Conservation (phyloP, 2,329 filamentous ascomycete genomes). For the Xylariales sp. region DNA sequence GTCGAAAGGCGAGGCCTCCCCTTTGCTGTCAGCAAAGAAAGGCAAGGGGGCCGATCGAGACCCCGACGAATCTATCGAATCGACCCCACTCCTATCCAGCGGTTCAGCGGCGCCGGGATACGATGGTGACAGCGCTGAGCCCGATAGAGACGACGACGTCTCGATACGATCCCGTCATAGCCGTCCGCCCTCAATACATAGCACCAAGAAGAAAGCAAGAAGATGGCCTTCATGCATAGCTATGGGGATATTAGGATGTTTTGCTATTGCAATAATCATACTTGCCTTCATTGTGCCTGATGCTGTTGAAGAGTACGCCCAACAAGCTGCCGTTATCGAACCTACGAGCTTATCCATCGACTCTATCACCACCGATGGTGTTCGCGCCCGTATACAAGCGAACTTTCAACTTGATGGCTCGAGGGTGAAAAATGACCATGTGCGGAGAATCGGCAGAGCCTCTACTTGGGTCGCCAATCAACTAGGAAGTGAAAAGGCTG, state of each 20-base stretch:
- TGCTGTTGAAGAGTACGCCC: constrained; percentile 85
- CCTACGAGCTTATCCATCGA: constrained; percentile 87
- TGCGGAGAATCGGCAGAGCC: constrained; percentile 80
- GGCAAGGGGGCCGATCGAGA: constrained; percentile 43
- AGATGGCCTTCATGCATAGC: constrained; percentile 85
- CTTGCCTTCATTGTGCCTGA: constrained; percentile 85
- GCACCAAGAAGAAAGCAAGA: constrained; percentile 55
- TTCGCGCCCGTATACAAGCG: constrained; percentile 83
- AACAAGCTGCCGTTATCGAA: constrained; percentile 83
- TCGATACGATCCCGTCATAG: constrained; percentile 49
- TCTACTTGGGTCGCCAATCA: constrained; percentile 84
- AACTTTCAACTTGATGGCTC: constrained; percentile 84
- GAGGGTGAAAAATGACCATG: constrained; percentile 75
- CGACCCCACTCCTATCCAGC: constrained; percentile 64
- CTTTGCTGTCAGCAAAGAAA: constrained; percentile 44
- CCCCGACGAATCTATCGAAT: constrained; percentile 52
- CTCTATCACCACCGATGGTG: constrained; percentile 81
- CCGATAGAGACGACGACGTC: constrained; percentile 47
- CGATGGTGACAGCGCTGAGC: constrained; percentile 52
- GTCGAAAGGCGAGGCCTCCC: constrained; percentile 32
- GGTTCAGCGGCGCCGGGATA: constrained; percentile 53
- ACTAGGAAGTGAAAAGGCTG: constrained; percentile 78
- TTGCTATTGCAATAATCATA: constrained; percentile 76
- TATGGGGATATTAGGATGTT: constrained; percentile 71
- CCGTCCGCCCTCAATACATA: constrained; percentile 41